These are phyloP conservation scores for Begonia masoniana DNA, from an alignment of 306 rosid species.

Conservation along the genomic window DNA sequence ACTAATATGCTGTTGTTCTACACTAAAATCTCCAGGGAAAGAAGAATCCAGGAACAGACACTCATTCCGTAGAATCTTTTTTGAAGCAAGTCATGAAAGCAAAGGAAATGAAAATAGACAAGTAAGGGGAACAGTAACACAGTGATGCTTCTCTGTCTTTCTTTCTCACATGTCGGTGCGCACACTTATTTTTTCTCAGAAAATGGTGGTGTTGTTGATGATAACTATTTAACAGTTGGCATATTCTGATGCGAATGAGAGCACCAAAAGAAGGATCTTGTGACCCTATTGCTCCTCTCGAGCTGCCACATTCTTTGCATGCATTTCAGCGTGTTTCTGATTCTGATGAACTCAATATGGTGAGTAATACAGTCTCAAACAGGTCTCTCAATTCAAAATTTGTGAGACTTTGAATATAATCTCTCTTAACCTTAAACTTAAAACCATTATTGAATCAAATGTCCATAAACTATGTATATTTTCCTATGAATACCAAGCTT, in stretches of 20 bases:
- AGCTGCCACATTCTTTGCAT: conserved; percentile 90
- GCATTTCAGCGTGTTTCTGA: conserved; percentile 72
- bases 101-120: conserved; percentile 88
- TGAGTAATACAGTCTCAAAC: conserved; percentile 3
- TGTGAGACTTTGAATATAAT: too few relatives aligned
- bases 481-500: too few relatives aligned
- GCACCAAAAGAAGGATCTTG: conserved; percentile 66
- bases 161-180: not conserved
- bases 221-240: conserved; percentile 55
- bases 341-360: conserved; percentile 53
- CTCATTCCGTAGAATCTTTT: conserved; percentile 48
- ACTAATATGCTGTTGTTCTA: too few relatives aligned
- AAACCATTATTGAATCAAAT: too few relatives aligned
- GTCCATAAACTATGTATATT: too few relatives aligned
- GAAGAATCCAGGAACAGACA: conserved; percentile 87
- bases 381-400: too few relatives aligned
- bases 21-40: conserved; percentile 46
- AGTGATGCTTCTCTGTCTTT: not conserved
- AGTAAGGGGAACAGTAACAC: conserved; percentile 22
- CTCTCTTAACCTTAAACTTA: too few relatives aligned
- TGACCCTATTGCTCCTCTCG: conserved; percentile 88
- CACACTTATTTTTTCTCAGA: not conserved
- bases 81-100: conserved; percentile 59
- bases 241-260: conserved; percentile 84
- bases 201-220: conserved; percentile 12